These are phyloP conservation scores for Peltaster fructicola DNA, from an alignment of 2,329 filamentous ascomycete genomes.

Conservation along the genomic window DNA sequence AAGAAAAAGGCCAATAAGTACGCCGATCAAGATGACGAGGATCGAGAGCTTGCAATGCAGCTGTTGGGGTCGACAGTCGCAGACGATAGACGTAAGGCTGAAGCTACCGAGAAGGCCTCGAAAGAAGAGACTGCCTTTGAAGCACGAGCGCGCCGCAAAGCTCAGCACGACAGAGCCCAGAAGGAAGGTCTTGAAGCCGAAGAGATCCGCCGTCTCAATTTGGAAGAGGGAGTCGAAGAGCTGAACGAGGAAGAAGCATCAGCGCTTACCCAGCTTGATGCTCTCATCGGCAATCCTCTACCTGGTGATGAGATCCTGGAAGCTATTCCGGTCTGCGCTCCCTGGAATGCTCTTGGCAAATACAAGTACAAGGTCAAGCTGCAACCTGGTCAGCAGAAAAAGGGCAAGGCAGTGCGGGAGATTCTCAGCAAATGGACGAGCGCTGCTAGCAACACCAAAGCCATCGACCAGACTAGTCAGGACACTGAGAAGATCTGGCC, in stretches of 20 bases:
- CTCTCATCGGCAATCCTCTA: conserved; percentile 59
- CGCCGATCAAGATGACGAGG: conserved; percentile 85
- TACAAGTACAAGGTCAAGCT: conserved; percentile 93
- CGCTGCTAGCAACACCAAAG: conserved; percentile 36
- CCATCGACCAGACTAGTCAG: conserved; percentile 27
- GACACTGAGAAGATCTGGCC: conserved; percentile 64
- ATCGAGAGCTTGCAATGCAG: conserved; percentile 64
- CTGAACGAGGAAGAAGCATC: conserved; percentile 16
- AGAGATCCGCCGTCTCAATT: conserved; percentile 42
- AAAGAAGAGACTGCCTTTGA: conserved; percentile 50
- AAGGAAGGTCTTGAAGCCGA: conserved; percentile 62
- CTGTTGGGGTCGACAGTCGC: conserved; percentile 65
- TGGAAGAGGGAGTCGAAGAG: conserved; percentile 35
- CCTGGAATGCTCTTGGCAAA: conserved; percentile 44
- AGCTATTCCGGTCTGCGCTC: conserved; percentile 44
- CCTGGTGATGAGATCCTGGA: conserved; percentile 66
- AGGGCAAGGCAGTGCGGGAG: conserved; percentile 86
- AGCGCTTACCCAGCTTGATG: conserved; percentile 43
- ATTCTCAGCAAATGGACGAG: conserved; percentile 66
- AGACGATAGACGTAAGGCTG: conserved; percentile 49
- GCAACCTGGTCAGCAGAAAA: conserved; percentile 78
- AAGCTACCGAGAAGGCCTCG: conserved; percentile 37
- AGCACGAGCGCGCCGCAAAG: conserved; percentile 52
- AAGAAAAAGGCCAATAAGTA: conserved; percentile 86
- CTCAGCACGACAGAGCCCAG: conserved; percentile 64